Evolutionary conservation across 2,329 filamentous ascomycete genomes (phyloP), one percentile per base, ranked within the genome.

Genomic region (Neospermospora avenae): DNA sequence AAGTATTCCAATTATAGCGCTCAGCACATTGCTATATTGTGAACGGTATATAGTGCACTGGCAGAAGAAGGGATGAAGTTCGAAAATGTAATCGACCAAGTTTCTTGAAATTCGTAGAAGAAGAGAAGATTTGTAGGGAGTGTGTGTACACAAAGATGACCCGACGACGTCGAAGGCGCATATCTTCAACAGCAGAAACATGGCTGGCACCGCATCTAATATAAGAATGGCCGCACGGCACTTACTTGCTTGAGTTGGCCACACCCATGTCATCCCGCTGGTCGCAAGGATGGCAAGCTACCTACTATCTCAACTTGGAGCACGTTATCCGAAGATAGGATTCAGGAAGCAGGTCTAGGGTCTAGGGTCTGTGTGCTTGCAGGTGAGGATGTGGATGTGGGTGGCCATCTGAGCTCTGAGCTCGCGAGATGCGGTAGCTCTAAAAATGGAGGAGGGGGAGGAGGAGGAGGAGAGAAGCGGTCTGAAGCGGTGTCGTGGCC

Each of bases 11-110:
- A 61, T 52, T 59, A 41, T 18, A 64, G 63, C 58, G 63, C 59
- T 60, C 66, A 70, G 65, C 53, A 64, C 67, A 70, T 69, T 46
- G 55, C 62, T 68, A 55, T 57, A 25, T 54, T 34, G 28, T 37
- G 58, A 46, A 42, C n/a, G 57, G 57, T 42, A 61, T 58, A 63
- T 62, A n/a, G 57, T 35, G 61, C 45, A 62, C 44, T 24, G 39
- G 31, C 37, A 10, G 11, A 3, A 10, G 11, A 46, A 35, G 28
- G 8, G 25, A 55, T 37, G 39, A 45, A 55, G 60, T 53, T 34
- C 59, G 39, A 37, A 64, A 49, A 55, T 37, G 59, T 60, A 46
- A 59, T 54, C 48, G 59, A 46, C 55, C 41, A 66, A 65, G 39
- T 60, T 65, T 56, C 55, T 45, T 54, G 64, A 64, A 62, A 66